Conservation (phyloP, 2,329 filamentous ascomycete genomes). For the Amauroascus niger region DNA sequence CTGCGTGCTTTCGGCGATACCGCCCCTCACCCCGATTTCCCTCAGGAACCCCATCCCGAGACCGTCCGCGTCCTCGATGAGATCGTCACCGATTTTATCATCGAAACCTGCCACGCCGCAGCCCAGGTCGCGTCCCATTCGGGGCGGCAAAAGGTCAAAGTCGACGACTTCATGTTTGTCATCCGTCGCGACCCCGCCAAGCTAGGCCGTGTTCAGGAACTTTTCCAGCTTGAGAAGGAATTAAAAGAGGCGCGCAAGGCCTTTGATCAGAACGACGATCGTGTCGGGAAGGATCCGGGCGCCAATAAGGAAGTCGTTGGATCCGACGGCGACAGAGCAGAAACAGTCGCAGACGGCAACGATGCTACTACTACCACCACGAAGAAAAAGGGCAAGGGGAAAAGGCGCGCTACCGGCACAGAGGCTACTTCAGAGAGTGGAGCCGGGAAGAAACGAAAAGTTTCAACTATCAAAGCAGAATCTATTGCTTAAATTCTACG, state of each 20-base stretch:
- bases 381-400: constrained; percentile 21
- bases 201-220: constrained; percentile 78
- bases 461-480: neutral
- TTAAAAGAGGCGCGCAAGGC: constrained; percentile 71
- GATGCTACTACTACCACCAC: neutral
- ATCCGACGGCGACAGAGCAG: constrained; percentile 19
- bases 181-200: constrained; percentile 76
- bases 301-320: constrained; percentile 26
- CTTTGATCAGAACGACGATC: constrained; percentile 38
- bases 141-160: constrained; percentile 91
- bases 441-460: constrained; percentile 15
- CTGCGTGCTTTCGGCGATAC: constrained; percentile 40
- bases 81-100: constrained; percentile 92
- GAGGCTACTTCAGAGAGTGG: constrained; percentile 8
- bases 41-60: constrained; percentile 64
- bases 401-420: neutral
- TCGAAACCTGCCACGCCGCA: constrained; percentile 84
- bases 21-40: constrained; percentile 51
- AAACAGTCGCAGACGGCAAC: neutral
- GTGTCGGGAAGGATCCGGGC: constrained; percentile 31
- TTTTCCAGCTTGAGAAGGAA: constrained; percentile 77
- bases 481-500: neutral
- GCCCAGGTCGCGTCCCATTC: constrained; percentile 76
- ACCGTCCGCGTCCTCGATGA: constrained; percentile 85
- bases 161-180: constrained; percentile 94